Evolutionary conservation across 2,329 filamentous ascomycete species (phyloP), one percentile per base, ranked within the genome.

Genomic region (Hymenotorrendiella dingleyae): DNA sequence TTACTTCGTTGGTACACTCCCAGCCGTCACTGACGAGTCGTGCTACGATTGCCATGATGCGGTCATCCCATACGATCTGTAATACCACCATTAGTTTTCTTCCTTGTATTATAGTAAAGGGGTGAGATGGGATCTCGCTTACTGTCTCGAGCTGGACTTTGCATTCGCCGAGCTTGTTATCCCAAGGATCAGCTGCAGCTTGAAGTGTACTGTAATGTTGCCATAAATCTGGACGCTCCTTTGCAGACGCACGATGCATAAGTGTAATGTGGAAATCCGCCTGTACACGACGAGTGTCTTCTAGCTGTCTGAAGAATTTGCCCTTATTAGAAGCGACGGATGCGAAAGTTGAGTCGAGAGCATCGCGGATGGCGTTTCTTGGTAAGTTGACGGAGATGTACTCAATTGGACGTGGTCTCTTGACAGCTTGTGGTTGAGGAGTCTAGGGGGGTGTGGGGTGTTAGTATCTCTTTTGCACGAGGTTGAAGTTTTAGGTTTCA

Each of bases 211-310:
- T 63, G 54, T 96, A 91, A 42, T 72, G 75, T 41, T 82, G 67
- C 93, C 93, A 98, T 41, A 91, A 70, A 7, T 82, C 76, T 0
- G 81, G 74, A 50, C 82, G 65, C 22, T 82, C 66, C 29, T 71
- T 70, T 8, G 78, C 68, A 3, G 69, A 70, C 9, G 82, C 80
- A 35, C 83, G 82, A 64, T 98, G 93, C 62, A 96, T 88, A 28
- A 98, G 75, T 0, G 93, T 98, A 45, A 98, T 86, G 62, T 98
- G 93, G 62, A 97, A 98, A 29, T 81, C 74, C n/a, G 74, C 61
- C 64, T 97, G 91, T 5, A 97, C 67, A 42, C 93, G 85, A 16
- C 82, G 75, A 2, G 73, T 75, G 53, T 84, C 74, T 62, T 84
- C 77, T 24, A 98, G 74, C 44, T 86, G 78, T 55, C 75, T 77